Percentiles rank a stretch among this genome's conserved stretches.
phyloP scores from a whole-genome alignment of 1,139 yeast genomes.

The Candida tropicalis region DNA sequence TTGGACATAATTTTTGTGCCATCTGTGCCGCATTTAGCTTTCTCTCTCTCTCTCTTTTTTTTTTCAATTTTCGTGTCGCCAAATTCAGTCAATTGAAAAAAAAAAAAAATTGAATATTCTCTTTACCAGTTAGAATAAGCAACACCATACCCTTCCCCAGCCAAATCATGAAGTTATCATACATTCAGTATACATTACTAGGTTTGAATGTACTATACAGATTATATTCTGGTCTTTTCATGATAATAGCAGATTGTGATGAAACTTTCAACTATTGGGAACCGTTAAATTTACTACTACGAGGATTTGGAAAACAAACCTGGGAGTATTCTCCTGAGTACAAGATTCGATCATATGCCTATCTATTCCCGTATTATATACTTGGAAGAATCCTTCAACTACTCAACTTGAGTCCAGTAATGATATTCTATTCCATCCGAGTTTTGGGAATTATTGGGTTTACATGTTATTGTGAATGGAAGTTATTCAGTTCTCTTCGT shows the following conservation, averaged over 20 bases:
- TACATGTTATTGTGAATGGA: constrained; percentile 57
- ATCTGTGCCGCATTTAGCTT: no score
- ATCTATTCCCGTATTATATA: constrained; percentile 56
- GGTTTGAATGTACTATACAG: constrained; percentile 39
- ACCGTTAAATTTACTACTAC: constrained; percentile 74
- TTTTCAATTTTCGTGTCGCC: no score
- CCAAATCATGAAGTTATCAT: constrained; percentile 13
- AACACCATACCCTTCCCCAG: no score
- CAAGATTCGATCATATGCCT: constrained; percentile 86
- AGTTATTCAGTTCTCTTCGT: constrained; percentile 48
- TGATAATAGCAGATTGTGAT: constrained; percentile 85
- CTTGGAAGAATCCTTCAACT: constrained; percentile 18
- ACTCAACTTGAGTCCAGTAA: constrained; percentile 8
- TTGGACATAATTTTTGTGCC: no score
- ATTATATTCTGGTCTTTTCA: constrained; percentile 49
- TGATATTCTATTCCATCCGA: constrained; percentile 57
- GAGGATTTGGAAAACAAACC: constrained; percentile 90
- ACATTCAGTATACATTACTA: constrained; percentile 22
- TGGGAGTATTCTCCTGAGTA: constrained; percentile 96
- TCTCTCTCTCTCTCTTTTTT: no score
- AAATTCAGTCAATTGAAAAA: no score
- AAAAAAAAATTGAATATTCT: no score
- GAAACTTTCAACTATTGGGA: constrained; percentile 92
- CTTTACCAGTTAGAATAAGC: no score
- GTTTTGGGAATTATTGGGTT: constrained; percentile 50